phyloP scores from a whole-genome alignment of 192 early-diverging fungal genomes.

The Mortierella alpina region DNA sequence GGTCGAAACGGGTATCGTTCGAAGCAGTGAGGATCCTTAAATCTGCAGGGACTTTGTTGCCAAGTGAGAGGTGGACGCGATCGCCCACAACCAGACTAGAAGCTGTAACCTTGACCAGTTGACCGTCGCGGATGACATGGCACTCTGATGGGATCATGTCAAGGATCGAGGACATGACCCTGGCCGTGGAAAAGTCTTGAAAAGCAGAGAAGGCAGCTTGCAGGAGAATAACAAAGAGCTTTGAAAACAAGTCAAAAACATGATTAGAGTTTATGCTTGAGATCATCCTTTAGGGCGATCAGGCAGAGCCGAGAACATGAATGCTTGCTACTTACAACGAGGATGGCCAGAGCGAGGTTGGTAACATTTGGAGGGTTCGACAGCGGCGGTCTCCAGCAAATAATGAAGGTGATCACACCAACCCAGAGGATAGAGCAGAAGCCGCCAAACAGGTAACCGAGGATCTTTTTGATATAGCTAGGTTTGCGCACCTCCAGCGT shows the following conservation, averaged over 20 bases:
- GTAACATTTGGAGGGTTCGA: constrained; percentile 61
- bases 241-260: background rate
- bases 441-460: constrained; percentile 72
- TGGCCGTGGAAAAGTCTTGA: constrained; percentile 75
- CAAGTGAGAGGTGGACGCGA: constrained; percentile 71
- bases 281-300: background rate
- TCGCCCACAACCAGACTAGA: constrained; percentile 80
- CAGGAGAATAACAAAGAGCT: constrained; percentile 71
- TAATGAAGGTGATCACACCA: constrained; percentile 69
- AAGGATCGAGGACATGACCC: constrained; percentile 77
- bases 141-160: constrained; percentile 75
- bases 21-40: constrained; percentile 71
- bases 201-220: constrained; percentile 77
- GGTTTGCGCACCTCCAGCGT: constrained; percentile 45
- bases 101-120: constrained; percentile 58
- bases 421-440: constrained; percentile 79
- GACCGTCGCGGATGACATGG: constrained; percentile 77
- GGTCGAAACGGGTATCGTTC: constrained; percentile 82
- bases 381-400: constrained; percentile 72
- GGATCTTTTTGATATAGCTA: constrained; percentile 55
- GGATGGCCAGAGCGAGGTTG: constrained; percentile 69
- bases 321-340: constrained; percentile 51
- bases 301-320: background rate
- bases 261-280: background rate
- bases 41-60: constrained; percentile 85